Conservation (phyloP, 1,284 basidiomycete genomes). For the Tilletiopsis washingtonensis region DNA sequence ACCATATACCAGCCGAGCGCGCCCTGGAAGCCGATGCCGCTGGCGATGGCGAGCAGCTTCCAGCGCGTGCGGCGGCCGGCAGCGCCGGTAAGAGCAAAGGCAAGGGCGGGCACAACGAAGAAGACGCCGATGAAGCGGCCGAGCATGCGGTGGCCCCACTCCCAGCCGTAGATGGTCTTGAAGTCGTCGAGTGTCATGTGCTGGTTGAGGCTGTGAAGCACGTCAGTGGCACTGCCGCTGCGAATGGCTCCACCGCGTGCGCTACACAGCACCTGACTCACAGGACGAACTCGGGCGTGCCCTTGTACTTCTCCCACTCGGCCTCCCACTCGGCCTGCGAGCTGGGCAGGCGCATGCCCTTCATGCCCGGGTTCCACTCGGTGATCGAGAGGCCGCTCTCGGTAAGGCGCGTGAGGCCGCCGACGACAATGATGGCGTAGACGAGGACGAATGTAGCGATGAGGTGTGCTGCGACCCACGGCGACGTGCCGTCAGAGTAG, state of each 20-base stretch:
- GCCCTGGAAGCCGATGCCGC: slow-evolving; percentile 82
- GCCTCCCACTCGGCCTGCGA: slow-evolving; percentile 69
- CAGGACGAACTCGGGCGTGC: slow-evolving; percentile 91
- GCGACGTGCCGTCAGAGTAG: slow-evolving; percentile 55
- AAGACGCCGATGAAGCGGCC: slow-evolving; percentile 76
- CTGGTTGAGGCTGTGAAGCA: slow-evolving; percentile 65
- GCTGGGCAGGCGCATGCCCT: slow-evolving; percentile 78
- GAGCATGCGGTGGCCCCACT: slow-evolving; percentile 91
- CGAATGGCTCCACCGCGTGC: background rate
- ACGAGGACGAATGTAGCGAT: slow-evolving; percentile 74
- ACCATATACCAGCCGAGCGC: slow-evolving; percentile 99
- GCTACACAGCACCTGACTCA: slow-evolving; percentile 52
- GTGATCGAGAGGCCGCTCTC: slow-evolving; percentile 96
- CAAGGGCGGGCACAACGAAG: slow-evolving; percentile 44
- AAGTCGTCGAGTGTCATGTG: slow-evolving; percentile 81
- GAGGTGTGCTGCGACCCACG: slow-evolving; percentile 69
- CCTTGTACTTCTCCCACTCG: slow-evolving; percentile 92
- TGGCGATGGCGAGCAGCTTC: slow-evolving; percentile 63
- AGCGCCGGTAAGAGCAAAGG: slow-evolving; percentile 15
- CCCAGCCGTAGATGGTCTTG: slow-evolving; percentile 96
- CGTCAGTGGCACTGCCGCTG: background rate
- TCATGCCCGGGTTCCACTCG: slow-evolving; percentile 85
- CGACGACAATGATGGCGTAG: slow-evolving; percentile 86
- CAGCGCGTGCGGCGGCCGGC: slow-evolving; percentile 51
- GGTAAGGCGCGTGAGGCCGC: slow-evolving; percentile 90